Evolutionary conservation across 2,329 filamentous ascomycete genomes (phyloP).

Genomic region (Xylariaceae sp.): DNA sequence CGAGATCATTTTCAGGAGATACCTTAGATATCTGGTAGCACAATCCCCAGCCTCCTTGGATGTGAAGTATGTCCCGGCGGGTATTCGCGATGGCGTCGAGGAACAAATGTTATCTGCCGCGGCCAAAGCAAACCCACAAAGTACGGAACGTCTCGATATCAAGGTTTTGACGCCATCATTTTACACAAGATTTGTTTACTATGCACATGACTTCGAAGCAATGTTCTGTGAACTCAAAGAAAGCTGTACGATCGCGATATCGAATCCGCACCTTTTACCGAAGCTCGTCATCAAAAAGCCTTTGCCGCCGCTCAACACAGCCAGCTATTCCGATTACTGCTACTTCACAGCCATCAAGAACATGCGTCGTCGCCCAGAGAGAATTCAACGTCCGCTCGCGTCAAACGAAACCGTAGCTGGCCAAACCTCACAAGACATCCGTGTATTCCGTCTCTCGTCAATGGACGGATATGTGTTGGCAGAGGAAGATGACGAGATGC

Average conservation of each 20-base stretch:
- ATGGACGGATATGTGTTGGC: conserved; percentile 48
- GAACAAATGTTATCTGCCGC: conserved; percentile 37
- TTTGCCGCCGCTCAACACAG: conserved; percentile 32
- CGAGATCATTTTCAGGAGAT: conserved; percentile 45
- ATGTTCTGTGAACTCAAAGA: conserved; percentile 58
- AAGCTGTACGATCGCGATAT: conserved; percentile 55
- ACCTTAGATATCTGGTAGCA: conserved; percentile 47
- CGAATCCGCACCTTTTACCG: conserved; percentile 49
- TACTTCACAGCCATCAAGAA: conserved; percentile 42
- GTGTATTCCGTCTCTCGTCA: conserved; percentile 44
- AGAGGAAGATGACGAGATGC: conserved; percentile 26
- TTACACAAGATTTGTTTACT: conserved; percentile 62
- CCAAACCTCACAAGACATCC: conserved; percentile 36
- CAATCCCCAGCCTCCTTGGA: conserved; percentile 40
- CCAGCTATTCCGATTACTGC: conserved; percentile 35
- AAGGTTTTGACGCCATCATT: conserved; percentile 61
- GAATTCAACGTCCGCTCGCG: conserved; percentile 39
- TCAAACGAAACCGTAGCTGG: conserved; percentile 29
- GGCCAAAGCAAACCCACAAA: conserved; percentile 15
- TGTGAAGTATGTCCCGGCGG: conserved; percentile 53
- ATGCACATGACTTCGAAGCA: conserved; percentile 58
- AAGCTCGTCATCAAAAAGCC: conserved; percentile 40
- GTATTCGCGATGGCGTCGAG: conserved; percentile 36
- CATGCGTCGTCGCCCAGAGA: conserved; percentile 40
- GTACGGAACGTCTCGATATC: conserved; percentile 45